A percentile compares a stretch with the other conserved stretches of the same genome.
These are phyloP conservation scores for Stramenopiles sp. DNA, from an alignment of 352 stramenopile species.

Conservation along the genomic window DNA sequence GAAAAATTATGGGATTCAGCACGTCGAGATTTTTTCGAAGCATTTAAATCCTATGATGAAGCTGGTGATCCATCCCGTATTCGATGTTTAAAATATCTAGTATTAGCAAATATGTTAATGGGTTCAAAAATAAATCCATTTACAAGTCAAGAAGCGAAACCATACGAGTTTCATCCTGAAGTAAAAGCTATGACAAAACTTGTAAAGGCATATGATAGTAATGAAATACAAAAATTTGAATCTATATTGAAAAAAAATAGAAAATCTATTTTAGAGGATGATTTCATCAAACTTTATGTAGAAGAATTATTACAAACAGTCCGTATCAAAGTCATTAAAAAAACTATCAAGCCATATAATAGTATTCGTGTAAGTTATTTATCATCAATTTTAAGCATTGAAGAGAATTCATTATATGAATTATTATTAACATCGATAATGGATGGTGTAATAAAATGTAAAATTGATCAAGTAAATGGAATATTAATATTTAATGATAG, in stretches of 20 bases:
- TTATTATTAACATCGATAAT: slow-evolving; percentile 71
- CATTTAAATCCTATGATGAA: slow-evolving; percentile 87
- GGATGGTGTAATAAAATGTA: slow-evolving; percentile 65
- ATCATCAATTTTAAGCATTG: slow-evolving; percentile 72
- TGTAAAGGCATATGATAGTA: slow-evolving; percentile 72
- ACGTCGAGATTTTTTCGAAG: slow-evolving; percentile 74
- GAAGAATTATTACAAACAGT: slow-evolving; percentile 77
- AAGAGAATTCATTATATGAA: slow-evolving; percentile 63
- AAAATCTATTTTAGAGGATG: slow-evolving; percentile 70
- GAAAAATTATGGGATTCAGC: slow-evolving; percentile 71
- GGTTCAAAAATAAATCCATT: slow-evolving; percentile 82
- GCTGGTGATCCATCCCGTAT: slow-evolving; percentile 67
- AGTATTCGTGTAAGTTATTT: slow-evolving; percentile 74
- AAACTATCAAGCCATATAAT: slow-evolving; percentile 75
- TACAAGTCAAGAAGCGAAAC: slow-evolving; percentile 69
- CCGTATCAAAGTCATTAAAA: slow-evolving; percentile 74
- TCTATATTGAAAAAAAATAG: slow-evolving; percentile 56
- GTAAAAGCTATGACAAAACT: slow-evolving; percentile 85
- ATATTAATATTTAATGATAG: slow-evolving; percentile 32
- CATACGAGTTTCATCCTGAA: slow-evolving; percentile 79
- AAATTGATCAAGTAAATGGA: slow-evolving; percentile 68
- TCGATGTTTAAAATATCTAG: slow-evolving; percentile 78
- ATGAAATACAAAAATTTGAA: slow-evolving; percentile 85
- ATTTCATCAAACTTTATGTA: slow-evolving; percentile 82
- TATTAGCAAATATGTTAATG: slow-evolving; percentile 81